Evolutionary conservation across 345 rosid species (phyloP).

Genomic region (Eucalyptus coolabah): DNA sequence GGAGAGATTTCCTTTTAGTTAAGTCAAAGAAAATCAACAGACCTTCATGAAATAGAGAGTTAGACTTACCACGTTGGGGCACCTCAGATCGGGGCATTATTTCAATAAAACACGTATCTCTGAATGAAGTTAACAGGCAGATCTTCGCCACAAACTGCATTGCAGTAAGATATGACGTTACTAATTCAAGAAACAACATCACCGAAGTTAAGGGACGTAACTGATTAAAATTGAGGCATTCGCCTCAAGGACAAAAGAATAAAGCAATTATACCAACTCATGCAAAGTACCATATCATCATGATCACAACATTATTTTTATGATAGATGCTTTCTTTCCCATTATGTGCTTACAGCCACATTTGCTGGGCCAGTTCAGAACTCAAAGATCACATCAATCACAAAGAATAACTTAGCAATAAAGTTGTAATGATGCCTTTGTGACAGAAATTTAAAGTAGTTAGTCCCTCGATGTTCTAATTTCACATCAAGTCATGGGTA

Average conservation of each 20-base stretch:
- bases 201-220: not conserved
- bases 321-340: not conserved
- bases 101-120: constrained; percentile 89
- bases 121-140: constrained; percentile 88
- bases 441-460: not conserved
- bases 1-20: not conserved
- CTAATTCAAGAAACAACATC: not conserved
- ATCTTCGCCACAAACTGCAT: constrained; percentile 91
- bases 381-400: not conserved
- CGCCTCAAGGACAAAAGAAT: not conserved
- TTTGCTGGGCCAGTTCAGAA: not conserved
- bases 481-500: not conserved
- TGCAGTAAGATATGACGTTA: not conserved
- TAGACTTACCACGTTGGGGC: constrained; percentile 57
- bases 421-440: not conserved
- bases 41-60: not conserved
- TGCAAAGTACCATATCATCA: not conserved
- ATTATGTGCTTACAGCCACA: not conserved
- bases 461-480: not conserved
- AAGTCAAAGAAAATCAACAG: not conserved
- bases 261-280: not conserved
- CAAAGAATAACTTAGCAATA: not conserved
- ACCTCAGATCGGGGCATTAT: constrained; percentile 57
- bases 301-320: not conserved
- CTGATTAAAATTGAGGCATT: not conserved